Percentiles rank a stretch among this genome's conserved stretches.
Conservation (phyloP, 2,329 filamentous ascomycete species). For the Phialemonium atrogriseum region DNA sequence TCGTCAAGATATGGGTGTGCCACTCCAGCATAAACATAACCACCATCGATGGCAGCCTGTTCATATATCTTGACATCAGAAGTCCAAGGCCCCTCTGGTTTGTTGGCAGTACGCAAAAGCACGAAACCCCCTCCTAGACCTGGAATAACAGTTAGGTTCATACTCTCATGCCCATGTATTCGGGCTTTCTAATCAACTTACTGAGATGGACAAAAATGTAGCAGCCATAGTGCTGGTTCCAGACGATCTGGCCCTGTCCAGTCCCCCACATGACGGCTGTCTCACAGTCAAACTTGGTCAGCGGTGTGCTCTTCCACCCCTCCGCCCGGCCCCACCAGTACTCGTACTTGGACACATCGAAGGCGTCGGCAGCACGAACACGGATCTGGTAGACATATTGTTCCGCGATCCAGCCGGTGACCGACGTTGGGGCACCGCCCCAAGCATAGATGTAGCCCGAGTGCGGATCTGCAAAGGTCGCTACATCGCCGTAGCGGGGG, state of each 20-base stretch:
- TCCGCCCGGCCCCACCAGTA: conserved; percentile 30
- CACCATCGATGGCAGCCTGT: conserved; percentile 22
- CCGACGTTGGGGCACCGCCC: conserved; percentile 26
- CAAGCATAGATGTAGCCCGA: conserved; percentile 29
- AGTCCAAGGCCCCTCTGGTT: conserved; percentile 27
- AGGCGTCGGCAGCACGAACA: conserved; percentile 24
- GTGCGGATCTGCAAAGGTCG: conserved; percentile 26
- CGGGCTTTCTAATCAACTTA: conserved; percentile 4
- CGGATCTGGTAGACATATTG: conserved; percentile 27
- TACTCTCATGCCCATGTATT: conserved; percentile 1
- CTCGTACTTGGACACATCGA: conserved; percentile 27
- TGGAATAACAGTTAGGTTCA: background rate
- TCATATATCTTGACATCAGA: conserved; percentile 25
- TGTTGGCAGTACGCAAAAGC: conserved; percentile 17
- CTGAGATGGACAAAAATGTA: conserved; percentile 27
- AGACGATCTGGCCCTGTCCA: conserved; percentile 29
- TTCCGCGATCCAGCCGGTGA: conserved; percentile 14
- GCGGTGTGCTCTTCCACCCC: conserved; percentile 24
- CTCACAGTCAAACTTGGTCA: conserved; percentile 22
- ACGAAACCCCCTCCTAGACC: conserved; percentile 11
- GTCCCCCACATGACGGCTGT: conserved; percentile 29
- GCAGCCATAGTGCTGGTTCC: conserved; percentile 22
- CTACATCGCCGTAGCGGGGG: conserved; percentile 28
- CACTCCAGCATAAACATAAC: conserved; percentile 26
- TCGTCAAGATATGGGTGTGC: conserved; percentile 28